These are phyloP conservation scores for Tricholoma matsutake DNA, from an alignment of 768 basidiomycete genomes.

Conservation along the genomic window DNA sequence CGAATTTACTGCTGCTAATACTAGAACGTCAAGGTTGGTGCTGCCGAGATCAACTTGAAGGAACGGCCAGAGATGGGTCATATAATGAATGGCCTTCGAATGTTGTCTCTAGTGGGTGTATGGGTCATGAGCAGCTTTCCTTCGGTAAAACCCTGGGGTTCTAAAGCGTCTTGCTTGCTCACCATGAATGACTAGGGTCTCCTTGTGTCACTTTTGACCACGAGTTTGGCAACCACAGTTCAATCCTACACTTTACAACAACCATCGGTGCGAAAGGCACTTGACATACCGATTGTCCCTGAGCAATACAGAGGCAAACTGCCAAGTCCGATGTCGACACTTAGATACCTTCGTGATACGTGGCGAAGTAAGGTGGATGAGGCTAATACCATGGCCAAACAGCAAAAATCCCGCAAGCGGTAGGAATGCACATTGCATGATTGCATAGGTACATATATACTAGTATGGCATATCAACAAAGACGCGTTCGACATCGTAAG, in stretches of 20 bases:
- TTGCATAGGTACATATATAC: no score
- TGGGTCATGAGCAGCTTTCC: slow-evolving; percentile 56
- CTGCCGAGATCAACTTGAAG: slow-evolving; percentile 51
- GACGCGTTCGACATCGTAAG: slow-evolving; percentile 71
- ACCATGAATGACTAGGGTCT: slow-evolving; percentile 31
- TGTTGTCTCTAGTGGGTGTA: slow-evolving; percentile 48
- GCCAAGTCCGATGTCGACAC: slow-evolving; percentile 26
- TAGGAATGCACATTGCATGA: slow-evolving; percentile 6
- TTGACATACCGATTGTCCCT: slow-evolving; percentile 37
- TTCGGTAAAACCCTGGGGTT: slow-evolving; percentile 46
- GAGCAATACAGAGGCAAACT: slow-evolving; percentile 25
- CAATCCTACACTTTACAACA: slow-evolving; percentile 50
- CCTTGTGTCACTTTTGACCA: slow-evolving; percentile 40
- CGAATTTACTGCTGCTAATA: not conserved
- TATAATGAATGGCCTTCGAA: slow-evolving; percentile 61
- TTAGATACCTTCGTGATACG: slow-evolving; percentile 18
- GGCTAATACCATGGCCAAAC: slow-evolving; percentile 14
- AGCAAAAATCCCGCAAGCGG: slow-evolving; percentile 15
- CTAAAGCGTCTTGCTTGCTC: not conserved
- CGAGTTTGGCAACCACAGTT: slow-evolving; percentile 39
- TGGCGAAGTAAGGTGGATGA: slow-evolving; percentile 23
- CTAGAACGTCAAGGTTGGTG: slow-evolving; percentile 35
- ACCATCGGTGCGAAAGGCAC: slow-evolving; percentile 35
- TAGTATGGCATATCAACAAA: slow-evolving; percentile 86
- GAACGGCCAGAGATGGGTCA: slow-evolving; percentile 58